Evolutionary conservation across 352 stramenopile genomes (phyloP).

Genomic region (Elongisporangium undulatum): DNA sequence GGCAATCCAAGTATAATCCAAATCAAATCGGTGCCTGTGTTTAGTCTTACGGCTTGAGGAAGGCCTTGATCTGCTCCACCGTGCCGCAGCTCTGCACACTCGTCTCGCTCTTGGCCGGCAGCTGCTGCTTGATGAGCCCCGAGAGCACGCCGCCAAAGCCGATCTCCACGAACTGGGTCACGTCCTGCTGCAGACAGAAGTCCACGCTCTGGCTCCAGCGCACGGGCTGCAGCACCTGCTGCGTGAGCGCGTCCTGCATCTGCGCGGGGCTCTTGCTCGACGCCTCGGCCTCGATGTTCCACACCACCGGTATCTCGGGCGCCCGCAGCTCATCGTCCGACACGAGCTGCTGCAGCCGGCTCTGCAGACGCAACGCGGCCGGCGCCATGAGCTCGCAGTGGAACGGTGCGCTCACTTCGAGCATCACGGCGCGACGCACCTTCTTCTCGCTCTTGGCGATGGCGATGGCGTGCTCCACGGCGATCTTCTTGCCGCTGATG

Average conservation of each 20-base stretch:
- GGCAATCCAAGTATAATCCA: constrained; percentile 2
- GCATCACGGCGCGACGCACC: constrained; percentile 58
- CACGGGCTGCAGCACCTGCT: constrained; percentile 66
- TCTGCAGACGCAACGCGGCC: constrained; percentile 39
- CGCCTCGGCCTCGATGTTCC: constrained; percentile 65
- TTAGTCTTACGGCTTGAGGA: constrained; percentile 14
- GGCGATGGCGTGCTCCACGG: constrained; percentile 46
- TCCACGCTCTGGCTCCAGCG: constrained; percentile 82
- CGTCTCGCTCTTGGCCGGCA: constrained; percentile 13
- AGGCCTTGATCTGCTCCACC: constrained; percentile 44
- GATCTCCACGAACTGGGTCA: constrained; percentile 61
- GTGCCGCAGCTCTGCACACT: constrained; percentile 47
- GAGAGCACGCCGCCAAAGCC: constrained; percentile 67
- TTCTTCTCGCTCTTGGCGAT: constrained; percentile 65
- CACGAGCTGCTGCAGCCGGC: constrained; percentile 28
- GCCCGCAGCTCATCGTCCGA: constrained; percentile 17
- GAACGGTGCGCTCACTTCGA: constrained; percentile 85
- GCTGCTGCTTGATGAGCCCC: constrained; percentile 74
- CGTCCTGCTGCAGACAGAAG: constrained; percentile 42
- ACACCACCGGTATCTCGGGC: constrained; percentile 66
- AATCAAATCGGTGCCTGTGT: constrained; percentile 1
- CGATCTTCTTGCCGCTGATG: constrained; percentile 54
- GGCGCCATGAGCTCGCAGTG: constrained; percentile 79
- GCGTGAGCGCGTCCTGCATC: constrained; percentile 39
- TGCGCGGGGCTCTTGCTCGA: constrained; percentile 30